Base-by-base conservation (phyloP, 2,329 filamentous ascomycete species). In the Dryadomyces quercivorus region DNA sequence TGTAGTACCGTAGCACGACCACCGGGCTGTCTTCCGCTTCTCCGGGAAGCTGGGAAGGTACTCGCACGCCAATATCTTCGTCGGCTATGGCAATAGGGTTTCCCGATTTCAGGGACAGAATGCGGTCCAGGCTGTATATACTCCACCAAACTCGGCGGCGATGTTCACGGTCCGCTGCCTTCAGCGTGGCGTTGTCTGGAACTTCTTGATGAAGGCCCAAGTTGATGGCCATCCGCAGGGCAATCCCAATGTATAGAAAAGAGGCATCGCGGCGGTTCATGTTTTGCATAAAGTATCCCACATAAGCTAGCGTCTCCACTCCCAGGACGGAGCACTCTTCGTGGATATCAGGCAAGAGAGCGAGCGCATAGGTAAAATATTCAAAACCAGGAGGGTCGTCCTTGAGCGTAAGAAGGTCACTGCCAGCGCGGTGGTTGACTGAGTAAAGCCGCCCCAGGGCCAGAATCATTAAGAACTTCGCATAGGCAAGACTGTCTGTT, bases 221-320 rank as follows among this genome's bases (percentile, higher is more conserved):
- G 7, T 73, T 77, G 34, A 80, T 76, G 9, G 77, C 77, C 77
- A 80, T 80, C 13, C 76, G 72, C 26, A 80, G 63, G 3, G 77
- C 77, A 43, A 75, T 67, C 8, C 75, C 76, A 18, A 76, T 72
- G 56, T 78, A 79, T 20, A 79, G 66, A 53, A 76, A 80, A 0
- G 77, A 76, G 2, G 75, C 75, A 61, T 80, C 76, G 20, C 74
- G 68, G 0, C 75, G 70, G 59, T 79, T 78, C 57, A 80, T 67
- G 56, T 77, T 79, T 57, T 80, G 76, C 70, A 80, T 73, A 45
- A 77, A 80, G 59, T 79, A 79, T 15, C 75, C 76, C 1, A 77
- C 70, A 49, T 78, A 70, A 9, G 75, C 74, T 8, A 80, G 64
- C 1, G 77, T 75, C 60, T 80, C 76, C 2, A 80, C 75, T 45